Evolutionary conservation across 75 land plant genomes (phyloP), one percentile per base, ranked within the genome.

Genomic region (Larix kaempferi): DNA sequence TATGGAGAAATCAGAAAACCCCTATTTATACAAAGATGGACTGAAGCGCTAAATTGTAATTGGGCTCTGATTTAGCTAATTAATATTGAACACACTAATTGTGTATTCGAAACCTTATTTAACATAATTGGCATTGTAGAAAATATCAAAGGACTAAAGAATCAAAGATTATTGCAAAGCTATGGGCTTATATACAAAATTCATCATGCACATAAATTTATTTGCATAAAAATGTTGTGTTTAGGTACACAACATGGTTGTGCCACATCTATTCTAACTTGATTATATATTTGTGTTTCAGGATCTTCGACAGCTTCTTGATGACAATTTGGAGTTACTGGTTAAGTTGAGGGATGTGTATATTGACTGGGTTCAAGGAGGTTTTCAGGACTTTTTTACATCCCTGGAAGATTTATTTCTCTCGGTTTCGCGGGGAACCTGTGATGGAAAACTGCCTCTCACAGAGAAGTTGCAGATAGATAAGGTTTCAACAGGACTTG

Each of bases 281-380:
- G 52, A 74, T 74, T 23, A 25, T 74, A 44, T 74, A 11, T 26
- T 76, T 60, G 44, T 12, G 21, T 35, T 60, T 59, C 88, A 96
- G 99, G 98, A 91, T 54, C 89, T 96, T 61, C 91, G 86, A 72
- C 88, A 92, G 60, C 93, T 96, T 73, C 88, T 94, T 74, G 99
- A 94, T 73, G 94, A 94, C 16, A 84, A 85, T 56, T 41, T 82
- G 15, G 89, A 79, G 19, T 75, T 88, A 71, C 54, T 94, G 67
- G 76, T 83, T 27, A 88, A 88, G 64, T 83, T 93, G 85, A 88
- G 82, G 75, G 90, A 90, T 79, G 65, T 78, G 39, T 85, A 88
- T 77, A 82, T 86, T 79, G 99, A 91, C 77, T 87, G 92, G 90
- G 93, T 94, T 73, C 99, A 96, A 87, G 95, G 87, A 78, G 95